These are phyloP conservation scores for Neophaeococcomyces aloes DNA, from an alignment of 2,329 filamentous ascomycete species.

Conservation along the genomic window DNA sequence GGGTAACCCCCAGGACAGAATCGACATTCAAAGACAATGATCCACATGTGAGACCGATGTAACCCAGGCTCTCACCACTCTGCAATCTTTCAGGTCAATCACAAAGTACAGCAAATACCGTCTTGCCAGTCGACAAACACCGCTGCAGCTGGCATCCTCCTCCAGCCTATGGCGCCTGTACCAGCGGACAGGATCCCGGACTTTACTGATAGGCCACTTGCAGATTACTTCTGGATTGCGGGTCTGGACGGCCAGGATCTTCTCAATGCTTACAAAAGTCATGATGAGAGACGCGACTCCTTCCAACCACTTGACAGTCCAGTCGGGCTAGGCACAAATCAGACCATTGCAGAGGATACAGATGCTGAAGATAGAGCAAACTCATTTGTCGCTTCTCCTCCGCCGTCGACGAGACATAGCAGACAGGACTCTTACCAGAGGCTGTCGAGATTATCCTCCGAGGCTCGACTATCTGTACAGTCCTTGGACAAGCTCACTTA, in stretches of 20 bases:
- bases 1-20: no score
- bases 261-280: conserved; percentile 29
- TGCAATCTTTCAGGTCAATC: neutral
- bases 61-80: no score
- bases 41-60: no score
- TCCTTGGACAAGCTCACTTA: conserved; percentile 40
- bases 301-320: conserved; percentile 21
- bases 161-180: conserved; percentile 2
- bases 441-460: conserved; percentile 27
- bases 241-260: conserved; percentile 39
- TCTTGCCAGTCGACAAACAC: neutral
- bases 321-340: conserved; percentile 38
- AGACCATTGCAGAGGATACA: conserved; percentile 52
- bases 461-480: conserved; percentile 34
- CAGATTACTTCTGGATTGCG: conserved; percentile 57
- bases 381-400: conserved; percentile 27
- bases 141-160: neutral
- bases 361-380: conserved; percentile 43
- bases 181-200: neutral
- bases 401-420: conserved; percentile 29
- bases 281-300: conserved; percentile 15
- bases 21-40: no score
- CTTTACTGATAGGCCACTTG: conserved; percentile 39
- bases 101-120: neutral
- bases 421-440: conserved; percentile 32